Percentiles rank a stretch among this genome's conserved stretches.
Conservation (phyloP, 352 stramenopile genomes). For the Phytophthora pisi region DNA sequence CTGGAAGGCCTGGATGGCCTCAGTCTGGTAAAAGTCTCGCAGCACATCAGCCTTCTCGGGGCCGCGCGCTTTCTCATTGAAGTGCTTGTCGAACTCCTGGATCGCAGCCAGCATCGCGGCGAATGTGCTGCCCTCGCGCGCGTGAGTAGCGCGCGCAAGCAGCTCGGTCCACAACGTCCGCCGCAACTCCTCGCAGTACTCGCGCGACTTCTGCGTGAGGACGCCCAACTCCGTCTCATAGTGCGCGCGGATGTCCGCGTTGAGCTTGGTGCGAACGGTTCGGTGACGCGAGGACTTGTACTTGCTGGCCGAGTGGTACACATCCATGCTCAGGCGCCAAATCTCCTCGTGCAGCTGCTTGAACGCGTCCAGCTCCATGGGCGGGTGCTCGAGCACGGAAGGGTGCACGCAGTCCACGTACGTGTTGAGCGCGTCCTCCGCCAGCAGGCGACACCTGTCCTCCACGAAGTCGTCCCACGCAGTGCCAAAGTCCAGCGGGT, state of each 20-base stretch:
- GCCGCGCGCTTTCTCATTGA: constrained; percentile 49
- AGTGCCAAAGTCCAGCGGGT: constrained; percentile 56
- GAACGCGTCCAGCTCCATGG: constrained; percentile 69
- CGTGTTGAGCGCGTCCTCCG: constrained; percentile 66
- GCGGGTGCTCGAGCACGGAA: constrained; percentile 55
- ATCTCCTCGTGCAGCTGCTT: constrained; percentile 79
- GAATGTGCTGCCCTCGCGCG: constrained; percentile 33
- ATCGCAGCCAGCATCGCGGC: constrained; percentile 52
- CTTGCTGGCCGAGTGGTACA: constrained; percentile 58
- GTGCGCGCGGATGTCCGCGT: constrained; percentile 47
- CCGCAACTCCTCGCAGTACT: constrained; percentile 56
- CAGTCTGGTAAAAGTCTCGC: constrained; percentile 57
- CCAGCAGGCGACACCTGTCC: constrained; percentile 50
- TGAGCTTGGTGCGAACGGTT: constrained; percentile 57
- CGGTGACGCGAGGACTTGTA: constrained; percentile 52
- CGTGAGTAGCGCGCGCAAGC: constrained; percentile 9
- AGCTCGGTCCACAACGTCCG: constrained; percentile 51
- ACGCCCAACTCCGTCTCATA: constrained; percentile 46
- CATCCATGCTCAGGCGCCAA: constrained; percentile 64
- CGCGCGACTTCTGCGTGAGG: constrained; percentile 52
- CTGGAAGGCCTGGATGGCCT: constrained; percentile 62
- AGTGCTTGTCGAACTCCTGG: constrained; percentile 58
- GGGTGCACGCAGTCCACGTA: constrained; percentile 81
- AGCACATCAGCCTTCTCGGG: constrained; percentile 62
- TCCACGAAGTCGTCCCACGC: constrained; percentile 78